Conservation (phyloP, 2,329 filamentous ascomycete species). For the Colletotrichum camelliae region DNA sequence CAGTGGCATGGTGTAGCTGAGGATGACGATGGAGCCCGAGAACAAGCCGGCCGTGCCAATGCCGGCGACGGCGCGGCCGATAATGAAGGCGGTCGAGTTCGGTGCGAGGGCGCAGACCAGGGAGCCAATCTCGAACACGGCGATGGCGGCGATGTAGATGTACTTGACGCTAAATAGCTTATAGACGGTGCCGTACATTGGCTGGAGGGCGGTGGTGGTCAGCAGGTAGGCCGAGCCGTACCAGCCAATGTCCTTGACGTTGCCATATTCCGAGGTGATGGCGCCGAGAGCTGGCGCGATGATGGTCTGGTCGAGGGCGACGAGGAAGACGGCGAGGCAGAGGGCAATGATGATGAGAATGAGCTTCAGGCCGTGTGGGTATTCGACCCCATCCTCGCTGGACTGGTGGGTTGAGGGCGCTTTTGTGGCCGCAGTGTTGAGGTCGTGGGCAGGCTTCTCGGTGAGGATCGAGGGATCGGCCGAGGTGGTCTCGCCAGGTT, state of each 20-base stretch:
- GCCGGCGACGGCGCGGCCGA: constrained; percentile 57
- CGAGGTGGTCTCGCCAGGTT: not conserved
- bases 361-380: constrained; percentile 46
- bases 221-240: constrained; percentile 56
- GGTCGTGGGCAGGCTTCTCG: not conserved
- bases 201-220: constrained; percentile 54
- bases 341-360: constrained; percentile 48
- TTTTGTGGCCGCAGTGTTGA: not conserved
- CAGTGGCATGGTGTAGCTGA: constrained; percentile 55
- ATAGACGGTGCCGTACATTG: constrained; percentile 55
- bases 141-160: constrained; percentile 46
- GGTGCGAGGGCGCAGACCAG: constrained; percentile 50
- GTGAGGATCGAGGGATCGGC: constrained; percentile 1
- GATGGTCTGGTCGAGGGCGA: constrained; percentile 56
- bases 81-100: constrained; percentile 52
- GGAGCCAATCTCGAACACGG: constrained; percentile 50
- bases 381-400: constrained; percentile 29
- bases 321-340: constrained; percentile 52
- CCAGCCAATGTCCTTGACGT: constrained; percentile 57
- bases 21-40: constrained; percentile 54
- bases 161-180: constrained; percentile 55
- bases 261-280: constrained; percentile 51
- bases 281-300: constrained; percentile 58
- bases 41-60: constrained; percentile 57
- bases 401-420: not conserved